Evolutionary conservation across 2,329 filamentous ascomycete genomes (phyloP).

Genomic region (Penicillium sp.): DNA sequence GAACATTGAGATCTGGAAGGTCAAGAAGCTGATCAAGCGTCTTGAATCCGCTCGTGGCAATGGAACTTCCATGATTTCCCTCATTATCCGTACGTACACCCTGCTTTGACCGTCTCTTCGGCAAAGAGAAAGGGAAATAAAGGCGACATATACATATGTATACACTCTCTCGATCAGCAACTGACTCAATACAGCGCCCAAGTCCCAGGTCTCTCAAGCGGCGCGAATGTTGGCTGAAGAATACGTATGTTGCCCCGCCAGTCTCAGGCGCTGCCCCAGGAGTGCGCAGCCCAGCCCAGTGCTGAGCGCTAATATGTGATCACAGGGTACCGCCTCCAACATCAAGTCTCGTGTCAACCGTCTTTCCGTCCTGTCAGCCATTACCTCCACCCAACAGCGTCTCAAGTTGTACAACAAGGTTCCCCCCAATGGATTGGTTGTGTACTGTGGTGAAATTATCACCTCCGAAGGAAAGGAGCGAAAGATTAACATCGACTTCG

Average conservation of each 20-base stretch:
- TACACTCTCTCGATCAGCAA: slow-evolving; percentile 6
- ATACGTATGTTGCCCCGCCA: slow-evolving; percentile 67
- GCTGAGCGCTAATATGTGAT: not conserved
- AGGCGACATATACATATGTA: no score
- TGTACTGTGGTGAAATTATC: slow-evolving; percentile 99
- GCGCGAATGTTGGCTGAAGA: slow-evolving; percentile 99
- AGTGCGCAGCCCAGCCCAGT: slow-evolving; percentile 13
- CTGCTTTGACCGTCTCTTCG: no score
- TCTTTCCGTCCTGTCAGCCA: slow-evolving; percentile 95
- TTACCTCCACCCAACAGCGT: slow-evolving; percentile 98
- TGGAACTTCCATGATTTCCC: slow-evolving; percentile 99
- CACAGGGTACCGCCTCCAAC: slow-evolving; percentile 92
- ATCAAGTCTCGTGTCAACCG: slow-evolving; percentile 99
- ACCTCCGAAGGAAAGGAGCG: slow-evolving; percentile 97
- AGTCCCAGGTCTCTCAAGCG: slow-evolving; percentile 94
- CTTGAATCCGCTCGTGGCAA: slow-evolving; percentile 96
- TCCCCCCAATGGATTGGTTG: slow-evolving; percentile 92
- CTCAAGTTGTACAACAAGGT: slow-evolving; percentile 99
- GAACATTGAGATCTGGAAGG: slow-evolving; percentile 88
- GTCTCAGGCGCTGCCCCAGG: no score
- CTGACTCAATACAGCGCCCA: slow-evolving; percentile 69
- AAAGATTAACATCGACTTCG: slow-evolving; percentile 99
- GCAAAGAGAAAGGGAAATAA: no score
- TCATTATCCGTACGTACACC: slow-evolving; percentile 87
- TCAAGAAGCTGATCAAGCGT: slow-evolving; percentile 99